phyloP scores from a whole-genome alignment of 768 basidiomycete genomes.

The Tephrocybe sp. region DNA sequence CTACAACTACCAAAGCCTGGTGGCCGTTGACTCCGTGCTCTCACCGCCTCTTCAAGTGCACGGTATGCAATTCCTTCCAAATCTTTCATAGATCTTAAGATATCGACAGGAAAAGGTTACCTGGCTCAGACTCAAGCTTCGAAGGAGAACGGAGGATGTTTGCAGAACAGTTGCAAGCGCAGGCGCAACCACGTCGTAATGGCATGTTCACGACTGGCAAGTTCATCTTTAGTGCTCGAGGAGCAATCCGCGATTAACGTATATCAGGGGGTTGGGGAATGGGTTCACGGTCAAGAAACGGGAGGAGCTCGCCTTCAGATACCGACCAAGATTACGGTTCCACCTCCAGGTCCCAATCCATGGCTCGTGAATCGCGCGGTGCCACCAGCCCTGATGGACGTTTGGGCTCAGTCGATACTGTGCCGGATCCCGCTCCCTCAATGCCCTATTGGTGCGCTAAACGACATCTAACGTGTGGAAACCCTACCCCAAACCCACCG shows the following conservation, averaged over 20 bases:
- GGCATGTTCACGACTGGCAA: conserved; percentile 25
- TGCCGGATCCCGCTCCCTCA: conserved; percentile 51
- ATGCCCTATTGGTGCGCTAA: conserved; percentile 86
- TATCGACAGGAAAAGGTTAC: conserved; percentile 1
- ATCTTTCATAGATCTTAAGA: background rate
- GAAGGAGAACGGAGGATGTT: conserved; percentile 10
- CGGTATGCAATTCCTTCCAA: background rate
- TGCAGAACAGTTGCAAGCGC: conserved; percentile 14
- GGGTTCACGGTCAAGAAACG: conserved; percentile 19
- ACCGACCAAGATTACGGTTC: conserved; percentile 52
- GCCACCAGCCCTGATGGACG: conserved; percentile 33
- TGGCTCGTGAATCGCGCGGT: conserved; percentile 29
- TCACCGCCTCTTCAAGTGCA: background rate
- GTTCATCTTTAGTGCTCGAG: background rate
- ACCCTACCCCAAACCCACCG: conserved; percentile 69
- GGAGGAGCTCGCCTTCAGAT: conserved; percentile 46
- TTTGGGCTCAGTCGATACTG: conserved; percentile 42
- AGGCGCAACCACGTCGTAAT: conserved; percentile 14
- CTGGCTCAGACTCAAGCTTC: background rate
- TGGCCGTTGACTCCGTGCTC: no score
- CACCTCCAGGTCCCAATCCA: conserved; percentile 45
- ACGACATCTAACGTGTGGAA: conserved; percentile 88
- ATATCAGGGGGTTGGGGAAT: conserved; percentile 33
- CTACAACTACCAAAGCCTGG: no score
- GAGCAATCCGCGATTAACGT: background rate